Conservation (phyloP, 2,329 filamentous ascomycete species). For the Rasamsonia emersonii region DNA sequence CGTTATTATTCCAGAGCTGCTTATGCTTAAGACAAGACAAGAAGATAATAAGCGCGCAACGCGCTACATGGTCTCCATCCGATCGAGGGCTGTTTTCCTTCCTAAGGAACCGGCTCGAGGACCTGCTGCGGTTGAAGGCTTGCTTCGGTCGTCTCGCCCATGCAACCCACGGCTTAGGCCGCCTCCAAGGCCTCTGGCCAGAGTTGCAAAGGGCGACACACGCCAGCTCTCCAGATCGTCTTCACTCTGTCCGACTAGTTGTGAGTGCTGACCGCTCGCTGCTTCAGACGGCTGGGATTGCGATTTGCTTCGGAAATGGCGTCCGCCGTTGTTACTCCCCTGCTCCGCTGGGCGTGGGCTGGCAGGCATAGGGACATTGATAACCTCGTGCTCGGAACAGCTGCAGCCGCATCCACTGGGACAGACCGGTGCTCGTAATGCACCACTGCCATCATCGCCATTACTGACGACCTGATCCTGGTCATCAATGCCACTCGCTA, state of each 20-base stretch:
- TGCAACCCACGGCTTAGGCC: slow-evolving; percentile 34
- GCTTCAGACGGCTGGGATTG: too few relatives aligned
- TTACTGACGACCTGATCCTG: slow-evolving; percentile 23
- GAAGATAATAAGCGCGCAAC: too few relatives aligned
- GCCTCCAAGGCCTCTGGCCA: slow-evolving; percentile 34
- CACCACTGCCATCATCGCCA: slow-evolving; percentile 27
- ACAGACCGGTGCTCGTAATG: slow-evolving; percentile 24
- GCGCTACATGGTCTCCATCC: slow-evolving; percentile 9
- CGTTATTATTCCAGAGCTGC: too few relatives aligned
- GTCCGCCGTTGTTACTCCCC: too few relatives aligned
- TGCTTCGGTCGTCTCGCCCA: slow-evolving; percentile 23
- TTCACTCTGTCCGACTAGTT: slow-evolving; percentile 20
- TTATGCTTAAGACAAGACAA: too few relatives aligned
- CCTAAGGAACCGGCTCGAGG: slow-evolving; percentile 4
- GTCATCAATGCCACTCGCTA: not conserved
- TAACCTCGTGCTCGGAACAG: slow-evolving; percentile 31
- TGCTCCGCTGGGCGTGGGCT: slow-evolving; percentile 8
- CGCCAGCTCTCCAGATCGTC: slow-evolving; percentile 29
- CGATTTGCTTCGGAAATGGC: too few relatives aligned
- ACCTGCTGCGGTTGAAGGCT: slow-evolving; percentile 11
- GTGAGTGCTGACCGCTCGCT: too few relatives aligned
- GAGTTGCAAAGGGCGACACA: slow-evolving; percentile 30
- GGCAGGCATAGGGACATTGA: slow-evolving; percentile 24
- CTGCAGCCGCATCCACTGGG: slow-evolving; percentile 41
- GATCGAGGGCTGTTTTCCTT: slow-evolving; percentile 7